phyloP scores from a whole-genome alignment of 2,329 filamentous ascomycete genomes.

The Zymoseptoria brevis region DNA sequence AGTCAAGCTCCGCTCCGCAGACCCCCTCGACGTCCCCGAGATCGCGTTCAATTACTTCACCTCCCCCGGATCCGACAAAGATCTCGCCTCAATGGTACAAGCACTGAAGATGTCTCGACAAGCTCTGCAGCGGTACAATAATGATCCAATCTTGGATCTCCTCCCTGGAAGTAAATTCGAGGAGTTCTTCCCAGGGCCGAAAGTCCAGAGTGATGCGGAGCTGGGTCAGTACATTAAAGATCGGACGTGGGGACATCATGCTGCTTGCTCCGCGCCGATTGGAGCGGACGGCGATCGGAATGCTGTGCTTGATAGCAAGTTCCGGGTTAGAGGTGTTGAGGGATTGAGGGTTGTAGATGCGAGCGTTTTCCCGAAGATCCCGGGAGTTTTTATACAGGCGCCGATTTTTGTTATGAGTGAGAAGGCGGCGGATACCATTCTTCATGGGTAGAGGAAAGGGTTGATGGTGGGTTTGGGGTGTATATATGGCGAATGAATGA shows the following conservation, averaged over 20 bases:
- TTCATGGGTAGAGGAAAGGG: conserved; percentile 1
- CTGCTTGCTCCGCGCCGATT: conserved; percentile 49
- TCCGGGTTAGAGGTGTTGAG: conserved; percentile 49
- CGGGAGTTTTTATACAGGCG: conserved; percentile 46
- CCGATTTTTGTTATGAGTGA: conserved; percentile 51
- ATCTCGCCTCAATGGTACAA: conserved; percentile 48
- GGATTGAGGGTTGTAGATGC: conserved; percentile 56
- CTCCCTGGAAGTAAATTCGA: conserved; percentile 35
- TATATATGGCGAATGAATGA: no score
- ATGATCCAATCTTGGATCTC: conserved; percentile 28
- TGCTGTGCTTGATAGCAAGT: conserved; percentile 50
- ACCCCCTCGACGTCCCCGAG: conserved; percentile 56
- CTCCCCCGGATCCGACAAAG: conserved; percentile 28
- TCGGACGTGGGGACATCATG: conserved; percentile 51
- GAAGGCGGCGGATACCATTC: conserved; percentile 54
- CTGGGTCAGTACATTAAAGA: conserved; percentile 44
- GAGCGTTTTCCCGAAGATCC: conserved; percentile 49
- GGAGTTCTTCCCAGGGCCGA: conserved; percentile 37
- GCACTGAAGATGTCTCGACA: conserved; percentile 45
- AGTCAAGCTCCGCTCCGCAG: conserved; percentile 51
- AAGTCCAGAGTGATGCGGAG: conserved; percentile 36
- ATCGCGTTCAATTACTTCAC: conserved; percentile 56
- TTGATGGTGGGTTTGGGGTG: no score
- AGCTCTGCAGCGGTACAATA: conserved; percentile 11
- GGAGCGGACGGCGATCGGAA: conserved; percentile 46